phyloP scores from a whole-genome alignment of 2,329 filamentous ascomycete species.

The Ceratocystiopsis brevicomis region DNA sequence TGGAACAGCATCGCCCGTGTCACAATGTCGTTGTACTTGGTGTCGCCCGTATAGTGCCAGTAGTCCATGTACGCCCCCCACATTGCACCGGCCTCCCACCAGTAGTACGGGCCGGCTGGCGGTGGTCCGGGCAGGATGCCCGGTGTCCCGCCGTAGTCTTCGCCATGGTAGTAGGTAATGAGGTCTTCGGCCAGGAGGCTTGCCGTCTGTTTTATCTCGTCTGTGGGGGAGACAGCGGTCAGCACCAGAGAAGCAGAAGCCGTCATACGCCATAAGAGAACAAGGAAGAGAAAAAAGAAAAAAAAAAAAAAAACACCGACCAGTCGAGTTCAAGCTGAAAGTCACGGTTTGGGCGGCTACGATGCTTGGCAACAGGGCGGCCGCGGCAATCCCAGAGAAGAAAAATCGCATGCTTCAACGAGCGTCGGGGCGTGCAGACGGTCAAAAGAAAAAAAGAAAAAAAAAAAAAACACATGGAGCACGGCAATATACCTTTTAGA shows the following conservation, averaged over 20 bases:
- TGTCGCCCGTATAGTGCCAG: constrained; percentile 23
- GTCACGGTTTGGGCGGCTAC: not conserved
- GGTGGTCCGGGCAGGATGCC: constrained; percentile 15
- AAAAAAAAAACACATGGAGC: not conserved
- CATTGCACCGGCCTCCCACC: constrained; percentile 15
- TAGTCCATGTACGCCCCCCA: constrained; percentile 20
- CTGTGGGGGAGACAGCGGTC: not conserved
- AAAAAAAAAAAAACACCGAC: constrained; percentile 1
- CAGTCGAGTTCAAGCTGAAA: constrained; percentile 4
- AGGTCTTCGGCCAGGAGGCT: constrained; percentile 13
- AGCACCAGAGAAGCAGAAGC: not conserved
- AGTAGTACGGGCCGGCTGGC: constrained; percentile 16
- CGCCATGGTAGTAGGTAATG: constrained; percentile 15
- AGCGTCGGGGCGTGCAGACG: not conserved
- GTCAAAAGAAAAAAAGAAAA: not conserved
- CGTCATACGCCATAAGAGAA: too few relatives aligned
- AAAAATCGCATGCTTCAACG: too few relatives aligned
- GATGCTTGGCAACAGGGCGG: not conserved
- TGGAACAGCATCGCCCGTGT: constrained; percentile 28
- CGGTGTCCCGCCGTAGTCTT: constrained; percentile 12
- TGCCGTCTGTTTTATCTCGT: constrained; percentile 9
- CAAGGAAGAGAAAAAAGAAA: too few relatives aligned
- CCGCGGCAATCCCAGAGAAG: not conserved
- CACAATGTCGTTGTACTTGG: constrained; percentile 29
- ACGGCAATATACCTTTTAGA: too few relatives aligned